Evolutionary conservation across 352 stramenopile species (phyloP).

Genomic region (Pythium plurisporium): DNA sequence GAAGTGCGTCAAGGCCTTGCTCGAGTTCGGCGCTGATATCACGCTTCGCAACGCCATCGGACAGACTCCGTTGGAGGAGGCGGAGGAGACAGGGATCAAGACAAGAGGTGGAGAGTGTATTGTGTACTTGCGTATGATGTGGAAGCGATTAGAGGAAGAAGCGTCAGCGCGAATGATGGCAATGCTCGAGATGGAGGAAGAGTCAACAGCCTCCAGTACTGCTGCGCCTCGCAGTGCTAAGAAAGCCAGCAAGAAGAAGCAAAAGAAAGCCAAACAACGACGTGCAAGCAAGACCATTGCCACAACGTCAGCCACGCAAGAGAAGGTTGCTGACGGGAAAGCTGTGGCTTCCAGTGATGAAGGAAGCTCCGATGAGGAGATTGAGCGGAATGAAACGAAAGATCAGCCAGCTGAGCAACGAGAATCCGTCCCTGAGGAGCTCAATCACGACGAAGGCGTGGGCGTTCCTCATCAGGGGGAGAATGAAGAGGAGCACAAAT

Average conservation of each 20-base stretch:
- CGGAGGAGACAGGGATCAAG: constrained; percentile 52
- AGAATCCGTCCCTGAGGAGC: too few relatives aligned
- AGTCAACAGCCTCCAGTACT: neutral
- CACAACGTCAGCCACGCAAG: neutral
- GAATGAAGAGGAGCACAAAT: constrained; percentile 5
- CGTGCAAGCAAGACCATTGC: constrained; percentile 23
- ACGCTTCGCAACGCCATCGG: constrained; percentile 74
- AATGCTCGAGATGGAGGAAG: constrained; percentile 83
- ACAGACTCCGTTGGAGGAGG: constrained; percentile 78
- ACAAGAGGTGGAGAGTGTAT: constrained; percentile 55
- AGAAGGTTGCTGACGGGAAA: constrained; percentile 22
- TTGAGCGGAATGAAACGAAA: neutral
- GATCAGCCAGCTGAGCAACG: too few relatives aligned
- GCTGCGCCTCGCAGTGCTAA: constrained; percentile 24
- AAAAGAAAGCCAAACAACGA: constrained; percentile 69
- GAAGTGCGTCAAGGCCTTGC: constrained; percentile 61
- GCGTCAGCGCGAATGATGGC: constrained; percentile 70
- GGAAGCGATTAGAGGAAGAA: constrained; percentile 72
- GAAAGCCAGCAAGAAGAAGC: constrained; percentile 61
- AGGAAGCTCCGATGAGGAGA: constrained; percentile 21
- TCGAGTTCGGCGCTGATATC: constrained; percentile 62
- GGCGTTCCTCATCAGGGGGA: too few relatives aligned
- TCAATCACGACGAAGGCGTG: too few relatives aligned
- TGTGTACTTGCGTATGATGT: constrained; percentile 52
- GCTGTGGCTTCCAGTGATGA: constrained; percentile 10